A percentile compares a stretch with the other conserved stretches of the same genome.
phyloP scores from a whole-genome alignment of 2,329 filamentous ascomycete genomes.

The Hortaea sp. region DNA sequence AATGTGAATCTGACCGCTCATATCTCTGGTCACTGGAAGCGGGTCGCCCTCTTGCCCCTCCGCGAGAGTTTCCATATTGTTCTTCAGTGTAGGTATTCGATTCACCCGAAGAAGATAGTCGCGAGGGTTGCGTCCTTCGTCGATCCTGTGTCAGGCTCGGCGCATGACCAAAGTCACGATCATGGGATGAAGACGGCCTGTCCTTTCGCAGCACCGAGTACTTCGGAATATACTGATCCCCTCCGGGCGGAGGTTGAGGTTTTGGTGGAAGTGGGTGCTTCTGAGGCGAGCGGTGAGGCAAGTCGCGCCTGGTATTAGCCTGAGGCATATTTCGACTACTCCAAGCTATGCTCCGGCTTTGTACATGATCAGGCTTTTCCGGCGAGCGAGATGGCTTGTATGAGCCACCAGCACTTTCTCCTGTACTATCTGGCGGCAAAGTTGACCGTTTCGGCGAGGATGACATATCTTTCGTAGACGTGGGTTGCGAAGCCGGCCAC shows the following conservation, averaged over 20 bases:
- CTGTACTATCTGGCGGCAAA: slow-evolving; percentile 7
- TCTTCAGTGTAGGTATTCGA: too few relatives aligned
- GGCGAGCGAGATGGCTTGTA: background rate
- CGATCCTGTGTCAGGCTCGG: too few relatives aligned
- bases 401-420: background rate
- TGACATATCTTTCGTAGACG: background rate
- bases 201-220: background rate
- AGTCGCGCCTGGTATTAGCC: background rate
- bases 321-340: background rate
- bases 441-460: background rate
- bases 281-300: background rate
- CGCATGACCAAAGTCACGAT: too few relatives aligned
- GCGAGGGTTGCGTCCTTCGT: too few relatives aligned
- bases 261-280: background rate
- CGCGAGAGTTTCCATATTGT: too few relatives aligned
- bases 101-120: too few relatives aligned
- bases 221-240: background rate
- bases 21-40: too few relatives aligned
- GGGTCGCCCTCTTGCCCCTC: too few relatives aligned
- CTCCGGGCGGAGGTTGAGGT: background rate
- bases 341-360: background rate
- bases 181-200: too few relatives aligned
- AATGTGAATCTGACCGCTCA: too few relatives aligned
- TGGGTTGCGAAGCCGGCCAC: background rate
- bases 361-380: background rate